Base-by-base conservation (phyloP, 2,329 filamentous ascomycete species). In the Metarhizium guizhouense region DNA sequence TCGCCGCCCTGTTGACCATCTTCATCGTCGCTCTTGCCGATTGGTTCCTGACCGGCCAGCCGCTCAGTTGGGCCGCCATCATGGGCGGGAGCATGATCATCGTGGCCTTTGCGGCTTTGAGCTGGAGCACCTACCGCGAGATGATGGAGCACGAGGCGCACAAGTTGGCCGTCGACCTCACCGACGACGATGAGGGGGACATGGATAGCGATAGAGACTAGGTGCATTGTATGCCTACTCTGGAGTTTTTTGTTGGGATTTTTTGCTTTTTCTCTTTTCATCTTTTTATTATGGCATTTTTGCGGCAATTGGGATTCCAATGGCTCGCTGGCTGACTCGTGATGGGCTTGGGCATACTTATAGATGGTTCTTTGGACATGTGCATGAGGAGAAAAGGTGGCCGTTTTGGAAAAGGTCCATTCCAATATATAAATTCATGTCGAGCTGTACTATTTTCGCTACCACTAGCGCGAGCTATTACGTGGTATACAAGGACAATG, bases 21-120 rank as follows among this genome's bases (percentile, higher is more conserved):
- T 97, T 99, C 77, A 83, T 97, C 58, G 94, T 99, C 6, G 94
- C 93, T 1, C 76, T 97, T 34, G 89, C 89, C 55, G 94, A 99
- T 71, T 95, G 94, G 84, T 68, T 92, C 56, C 77, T 92, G 47
- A 95, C 90, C 0, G 90, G 93, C 52, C 79, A 87, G 63, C 83
- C 87, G 0, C 76, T 96, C 20, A 88, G 85, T 53, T 74, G 78
- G 4, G 88, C 91, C 0, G 88, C 93, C 3, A 78, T 97, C 13
- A 65, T 83, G 0, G 94, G 94, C n/a, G 93, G 94, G 0, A 66
- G 87, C 32, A 77, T 97, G 64, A 99, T 99, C 65, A 88, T 96
- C 56, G 78, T 83, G 1, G 94, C 94, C 0, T 99, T 99, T 68
- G 70, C 85, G n/a, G 78, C 96, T 65, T 71, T 99, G 48, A 91